Evolutionary conservation across 768 basidiomycete species (phyloP).

Genomic region (Calocybe cyanea): DNA sequence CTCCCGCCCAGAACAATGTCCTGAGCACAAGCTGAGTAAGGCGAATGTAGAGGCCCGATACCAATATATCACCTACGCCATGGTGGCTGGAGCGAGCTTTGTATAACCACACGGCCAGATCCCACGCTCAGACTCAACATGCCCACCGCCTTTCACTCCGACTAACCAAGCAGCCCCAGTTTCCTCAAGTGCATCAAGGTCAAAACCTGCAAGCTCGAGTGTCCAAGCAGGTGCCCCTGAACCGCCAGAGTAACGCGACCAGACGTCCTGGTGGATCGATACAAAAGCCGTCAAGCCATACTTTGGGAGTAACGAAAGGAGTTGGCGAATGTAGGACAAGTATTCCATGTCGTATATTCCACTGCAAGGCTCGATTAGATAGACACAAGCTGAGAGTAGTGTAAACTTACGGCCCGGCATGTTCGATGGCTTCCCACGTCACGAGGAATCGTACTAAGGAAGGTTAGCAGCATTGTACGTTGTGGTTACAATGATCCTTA

Average conservation of each 20-base stretch:
- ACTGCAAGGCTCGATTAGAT: constrained; percentile 31
- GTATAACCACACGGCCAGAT: constrained; percentile 94
- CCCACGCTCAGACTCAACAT: constrained; percentile 74
- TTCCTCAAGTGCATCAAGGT: constrained; percentile 73
- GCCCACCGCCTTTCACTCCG: constrained; percentile 74
- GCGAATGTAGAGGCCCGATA: neutral
- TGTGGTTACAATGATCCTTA: constrained; percentile 33
- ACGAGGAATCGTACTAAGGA: constrained; percentile 81
- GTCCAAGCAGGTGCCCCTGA: constrained; percentile 98
- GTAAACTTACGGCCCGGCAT: constrained; percentile 78
- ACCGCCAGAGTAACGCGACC: constrained; percentile 92
- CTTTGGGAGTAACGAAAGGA: constrained; percentile 66
- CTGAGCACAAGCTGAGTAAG: constrained; percentile 33
- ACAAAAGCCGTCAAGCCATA: constrained; percentile 76
- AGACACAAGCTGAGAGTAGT: constrained; percentile 1
- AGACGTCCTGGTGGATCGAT: constrained; percentile 90
- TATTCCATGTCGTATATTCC: constrained; percentile 85
- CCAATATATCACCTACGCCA: constrained; percentile 58
- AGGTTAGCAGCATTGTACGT: neutral
- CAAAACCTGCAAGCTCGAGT: constrained; percentile 80
- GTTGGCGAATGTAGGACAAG: constrained; percentile 66
- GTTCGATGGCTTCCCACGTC: constrained; percentile 97
- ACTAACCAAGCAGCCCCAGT: constrained; percentile 84
- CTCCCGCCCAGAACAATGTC: constrained; percentile 92
- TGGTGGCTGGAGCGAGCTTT: constrained; percentile 88